Evolutionary conservation across 805 yeast species (phyloP), one percentile per base, ranked within the genome.

Genomic region (Barnettozyma siamensis): DNA sequence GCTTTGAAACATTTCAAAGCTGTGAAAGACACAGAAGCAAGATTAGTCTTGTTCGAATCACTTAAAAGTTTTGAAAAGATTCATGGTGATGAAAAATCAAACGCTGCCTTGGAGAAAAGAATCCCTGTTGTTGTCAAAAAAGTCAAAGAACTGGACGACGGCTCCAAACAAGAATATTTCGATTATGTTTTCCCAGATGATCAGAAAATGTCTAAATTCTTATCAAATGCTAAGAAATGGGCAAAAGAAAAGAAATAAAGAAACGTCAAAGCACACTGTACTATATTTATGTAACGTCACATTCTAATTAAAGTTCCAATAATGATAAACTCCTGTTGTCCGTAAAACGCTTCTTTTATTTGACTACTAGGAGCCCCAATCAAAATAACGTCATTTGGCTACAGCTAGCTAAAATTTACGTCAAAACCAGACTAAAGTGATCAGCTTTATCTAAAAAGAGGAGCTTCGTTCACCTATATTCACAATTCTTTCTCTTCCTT

Each of bases 141-240:
- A 50, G 60, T 72, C 19, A 63, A 67, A 36, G 59, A 55, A 4
- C 44, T 59, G 23, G 63, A 57, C 3, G 73, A 69, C 35, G 80
- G 76, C 3, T 54, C 67, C 2, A 73, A 73, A 42, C 71, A 73
- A 44, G 87, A 80, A 50, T 69, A 68, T 48, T 53, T 67, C 38
- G 88, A 78, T 42, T 83, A 78, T 57, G 62, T 73, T 5, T 87
- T 83, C 51, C 86, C 89, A 1, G 85, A 81, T 34, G 85, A 80
- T 48, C 70, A 65, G 35, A 48, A 48, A 26, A 49, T 59, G 45
- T 51, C 60, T 13, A 69, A 63, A 37, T 61, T 76, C 33, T 50
- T 73, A 38, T 70, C 65, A 20, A 65, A 72, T 50, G 80, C 80
- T 1, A 65, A 63, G 49, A 65, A 67, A 50, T 76, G 80, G 80